Evolutionary conservation across 1,284 basidiomycete genomes (phyloP).

Genomic region (Moniliella sp.): DNA sequence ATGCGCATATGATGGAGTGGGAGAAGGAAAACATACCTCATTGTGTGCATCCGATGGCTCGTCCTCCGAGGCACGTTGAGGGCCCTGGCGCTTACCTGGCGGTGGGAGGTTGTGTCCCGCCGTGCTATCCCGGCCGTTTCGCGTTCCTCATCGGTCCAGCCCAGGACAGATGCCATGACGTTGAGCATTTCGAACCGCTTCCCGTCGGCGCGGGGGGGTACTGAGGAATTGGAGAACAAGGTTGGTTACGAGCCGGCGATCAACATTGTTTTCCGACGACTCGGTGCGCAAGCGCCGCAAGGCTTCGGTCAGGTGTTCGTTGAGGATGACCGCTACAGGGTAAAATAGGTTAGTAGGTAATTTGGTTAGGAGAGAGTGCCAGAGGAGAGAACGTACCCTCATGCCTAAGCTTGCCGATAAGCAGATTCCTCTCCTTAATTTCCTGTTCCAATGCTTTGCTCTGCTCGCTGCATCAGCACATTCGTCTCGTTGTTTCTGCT

Average conservation of each 20-base stretch:
- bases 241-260: slow-evolving; percentile 75
- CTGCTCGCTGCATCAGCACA: slow-evolving; percentile 47
- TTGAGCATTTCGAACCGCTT: slow-evolving; percentile 93
- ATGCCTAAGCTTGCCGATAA: slow-evolving; percentile 77
- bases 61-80: no score
- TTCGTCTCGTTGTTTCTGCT: slow-evolving; percentile 43
- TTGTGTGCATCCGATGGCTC: no score
- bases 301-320: slow-evolving; percentile 90
- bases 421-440: slow-evolving; percentile 72
- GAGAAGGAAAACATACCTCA: no score
- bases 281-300: slow-evolving; percentile 70
- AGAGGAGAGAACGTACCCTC: slow-evolving; percentile 46
- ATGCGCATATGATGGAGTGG: no score
- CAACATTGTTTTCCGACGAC: slow-evolving; percentile 68
- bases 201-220: slow-evolving; percentile 66
- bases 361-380: background rate
- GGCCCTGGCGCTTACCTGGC: no score
- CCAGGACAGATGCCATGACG: slow-evolving; percentile 64
- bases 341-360: slow-evolving; percentile 1
- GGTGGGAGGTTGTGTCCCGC: no score
- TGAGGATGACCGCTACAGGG: slow-evolving; percentile 42
- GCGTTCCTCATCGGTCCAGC: slow-evolving; percentile 70
- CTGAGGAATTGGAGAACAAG: slow-evolving; percentile 74
- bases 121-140: slow-evolving; percentile 77
- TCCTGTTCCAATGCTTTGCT: slow-evolving; percentile 60